These are phyloP conservation scores for Saccharomycopsis sp. DNA, from an alignment of 805 yeast species.

Conservation along the genomic window DNA sequence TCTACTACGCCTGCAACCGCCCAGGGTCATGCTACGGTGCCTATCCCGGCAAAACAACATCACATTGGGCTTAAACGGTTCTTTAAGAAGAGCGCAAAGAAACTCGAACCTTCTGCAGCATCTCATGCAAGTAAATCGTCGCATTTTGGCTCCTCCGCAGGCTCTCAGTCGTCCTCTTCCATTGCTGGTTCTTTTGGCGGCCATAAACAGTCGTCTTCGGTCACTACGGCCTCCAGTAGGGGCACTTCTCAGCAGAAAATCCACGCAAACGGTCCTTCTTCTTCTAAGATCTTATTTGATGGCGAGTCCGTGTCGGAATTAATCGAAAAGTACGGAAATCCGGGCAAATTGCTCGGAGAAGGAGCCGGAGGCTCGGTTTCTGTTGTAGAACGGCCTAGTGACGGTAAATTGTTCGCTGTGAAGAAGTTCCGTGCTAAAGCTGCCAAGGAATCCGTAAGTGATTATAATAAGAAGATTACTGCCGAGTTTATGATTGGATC, in stretches of 20 bases:
- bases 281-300: slow-evolving; percentile 30
- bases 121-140: neutral
- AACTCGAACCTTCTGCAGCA: slow-evolving; percentile 5
- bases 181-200: too few species aligned
- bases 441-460: slow-evolving; percentile 64
- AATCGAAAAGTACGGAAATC: slow-evolving; percentile 56
- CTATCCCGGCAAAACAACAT: slow-evolving; percentile 7
- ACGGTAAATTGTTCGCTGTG: slow-evolving; percentile 74
- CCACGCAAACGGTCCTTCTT: slow-evolving; percentile 10
- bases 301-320: slow-evolving; percentile 44
- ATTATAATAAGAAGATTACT: slow-evolving; percentile 76
- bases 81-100: slow-evolving; percentile 38
- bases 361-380: slow-evolving; percentile 91
- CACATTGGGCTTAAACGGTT: slow-evolving; percentile 37
- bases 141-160: too few species aligned
- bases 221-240: slow-evolving; percentile 5
- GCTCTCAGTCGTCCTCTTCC: slow-evolving; percentile 1
- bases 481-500: slow-evolving; percentile 87
- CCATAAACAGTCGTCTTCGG: slow-evolving; percentile 25
- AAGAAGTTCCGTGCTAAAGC: slow-evolving; percentile 73
- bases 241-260: slow-evolving; percentile 7
- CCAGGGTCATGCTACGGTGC: neutral
- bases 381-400: slow-evolving; percentile 59
- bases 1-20: slow-evolving; percentile 26
- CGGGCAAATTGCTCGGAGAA: slow-evolving; percentile 72